Conservation (phyloP, 2,329 filamentous ascomycete genomes). For the Xylaria sp. region DNA sequence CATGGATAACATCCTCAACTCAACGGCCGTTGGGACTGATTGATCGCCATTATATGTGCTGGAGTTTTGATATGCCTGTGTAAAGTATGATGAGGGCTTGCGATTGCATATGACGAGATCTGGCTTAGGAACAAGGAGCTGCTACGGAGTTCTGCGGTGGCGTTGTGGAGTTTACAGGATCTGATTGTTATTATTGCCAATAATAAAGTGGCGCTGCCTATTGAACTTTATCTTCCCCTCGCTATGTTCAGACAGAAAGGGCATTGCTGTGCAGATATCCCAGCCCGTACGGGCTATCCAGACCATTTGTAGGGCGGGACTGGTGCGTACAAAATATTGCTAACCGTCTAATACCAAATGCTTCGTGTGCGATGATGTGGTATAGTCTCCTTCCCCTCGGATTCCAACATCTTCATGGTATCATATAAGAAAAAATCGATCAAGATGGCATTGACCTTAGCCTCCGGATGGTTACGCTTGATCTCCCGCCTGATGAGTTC, state of each 20-base stretch:
- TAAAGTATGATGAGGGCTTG: slow-evolving; percentile 20
- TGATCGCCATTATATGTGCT: slow-evolving; percentile 33
- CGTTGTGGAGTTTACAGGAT: slow-evolving; percentile 33
- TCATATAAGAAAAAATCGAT: slow-evolving; percentile 99
- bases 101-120: slow-evolving; percentile 29
- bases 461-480: slow-evolving; percentile 74
- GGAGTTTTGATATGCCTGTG: slow-evolving; percentile 15
- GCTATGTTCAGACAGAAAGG: background rate
- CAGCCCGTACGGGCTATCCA: background rate
- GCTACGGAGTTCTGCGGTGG: slow-evolving; percentile 31
- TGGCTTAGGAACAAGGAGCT: slow-evolving; percentile 28
- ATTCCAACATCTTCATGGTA: slow-evolving; percentile 86
- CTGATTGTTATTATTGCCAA: slow-evolving; percentile 19
- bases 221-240: slow-evolving; percentile 2
- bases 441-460: slow-evolving; percentile 84
- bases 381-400: slow-evolving; percentile 67
- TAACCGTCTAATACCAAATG: slow-evolving; percentile 81
- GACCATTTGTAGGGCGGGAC: background rate
- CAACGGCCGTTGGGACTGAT: slow-evolving; percentile 54
- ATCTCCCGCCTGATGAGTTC: slow-evolving; percentile 90
- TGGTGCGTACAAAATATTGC: background rate
- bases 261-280: slow-evolving; percentile 8
- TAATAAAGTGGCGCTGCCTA: slow-evolving; percentile 20
- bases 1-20: slow-evolving; percentile 74
- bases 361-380: slow-evolving; percentile 91